phyloP scores from a whole-genome alignment of 306 rosid genomes.

The Begonia peltatifolia region DNA sequence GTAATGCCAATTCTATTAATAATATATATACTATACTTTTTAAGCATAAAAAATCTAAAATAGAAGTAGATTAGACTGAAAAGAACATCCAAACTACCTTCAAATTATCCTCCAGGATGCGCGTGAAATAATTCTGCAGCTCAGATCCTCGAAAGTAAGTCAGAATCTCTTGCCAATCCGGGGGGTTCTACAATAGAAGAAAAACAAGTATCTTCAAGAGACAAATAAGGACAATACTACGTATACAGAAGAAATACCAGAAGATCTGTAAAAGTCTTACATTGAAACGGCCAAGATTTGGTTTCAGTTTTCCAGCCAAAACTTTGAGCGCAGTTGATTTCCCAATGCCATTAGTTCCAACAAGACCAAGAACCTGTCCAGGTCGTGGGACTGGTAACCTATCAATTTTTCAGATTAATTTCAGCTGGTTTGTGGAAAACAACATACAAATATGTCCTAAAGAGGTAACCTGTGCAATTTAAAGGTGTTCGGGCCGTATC shows the following conservation, averaged over 20 bases:
- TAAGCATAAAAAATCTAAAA: too few relatives aligned
- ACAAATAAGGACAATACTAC: neutral
- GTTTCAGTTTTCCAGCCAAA: conserved; percentile 88
- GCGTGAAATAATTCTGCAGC: conserved; percentile 89
- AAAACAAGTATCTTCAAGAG: neutral
- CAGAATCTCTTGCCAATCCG: conserved; percentile 97
- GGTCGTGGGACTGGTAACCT: conserved; percentile 98
- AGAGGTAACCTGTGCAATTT: conserved; percentile 70
- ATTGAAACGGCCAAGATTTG: conserved; percentile 84
- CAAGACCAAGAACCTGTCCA: conserved; percentile 94
- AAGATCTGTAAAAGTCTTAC: conserved; percentile 22
- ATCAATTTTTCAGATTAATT: conserved; percentile 4
- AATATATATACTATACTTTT: too few relatives aligned
- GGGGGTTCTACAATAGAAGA: conserved; percentile 43
- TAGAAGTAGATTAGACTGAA: too few relatives aligned
- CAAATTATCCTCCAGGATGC: conserved; percentile 80
- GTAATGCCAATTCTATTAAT: too few relatives aligned
- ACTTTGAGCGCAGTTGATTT: conserved; percentile 97
- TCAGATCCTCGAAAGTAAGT: conserved; percentile 93
- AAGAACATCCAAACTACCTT: conserved; percentile 35
- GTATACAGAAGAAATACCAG: too few relatives aligned
- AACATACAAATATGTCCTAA: neutral
- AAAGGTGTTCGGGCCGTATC: conserved; percentile 92
- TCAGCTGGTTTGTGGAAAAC: neutral
- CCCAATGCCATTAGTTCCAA: conserved; percentile 95